A percentile compares a stretch with the other conserved stretches of the same genome.
These are phyloP conservation scores for Penicillium occitanis DNA, from an alignment of 2,329 filamentous ascomycete species.

Conservation along the genomic window DNA sequence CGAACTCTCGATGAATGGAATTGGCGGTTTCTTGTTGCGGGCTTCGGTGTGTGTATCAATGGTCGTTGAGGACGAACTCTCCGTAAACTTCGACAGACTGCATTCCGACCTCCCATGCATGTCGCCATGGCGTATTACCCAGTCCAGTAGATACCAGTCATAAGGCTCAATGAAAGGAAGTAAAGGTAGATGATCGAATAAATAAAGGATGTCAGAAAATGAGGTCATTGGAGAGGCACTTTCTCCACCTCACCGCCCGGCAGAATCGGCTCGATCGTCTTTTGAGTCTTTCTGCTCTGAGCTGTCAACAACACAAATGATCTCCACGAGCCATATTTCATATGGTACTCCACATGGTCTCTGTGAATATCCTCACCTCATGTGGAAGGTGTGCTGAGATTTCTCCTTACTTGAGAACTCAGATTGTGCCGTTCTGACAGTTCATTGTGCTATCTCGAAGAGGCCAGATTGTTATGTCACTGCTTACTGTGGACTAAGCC, in stretches of 20 bases:
- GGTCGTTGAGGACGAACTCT: conserved; percentile 25
- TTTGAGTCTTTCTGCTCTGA: background rate
- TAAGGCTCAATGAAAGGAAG: background rate
- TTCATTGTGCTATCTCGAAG: conserved; percentile 3
- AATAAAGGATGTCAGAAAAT: background rate
- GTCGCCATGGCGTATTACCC: conserved; percentile 11
- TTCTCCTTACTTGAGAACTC: background rate
- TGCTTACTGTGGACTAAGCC: background rate
- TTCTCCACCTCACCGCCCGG: conserved; percentile 16
- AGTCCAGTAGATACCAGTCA: background rate
- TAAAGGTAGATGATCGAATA: background rate
- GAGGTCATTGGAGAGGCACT: conserved; percentile 20
- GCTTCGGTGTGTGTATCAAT: conserved; percentile 8
- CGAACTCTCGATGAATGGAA: conserved; percentile 45
- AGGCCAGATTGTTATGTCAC: conserved; percentile 17
- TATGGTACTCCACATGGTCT: background rate
- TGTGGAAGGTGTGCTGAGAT: background rate
- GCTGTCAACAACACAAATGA: background rate
- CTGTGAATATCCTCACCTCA: background rate
- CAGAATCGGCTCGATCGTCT: conserved; percentile 12
- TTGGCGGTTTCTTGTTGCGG: conserved; percentile 10
- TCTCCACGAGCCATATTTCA: background rate
- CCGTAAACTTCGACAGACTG: conserved; percentile 25
- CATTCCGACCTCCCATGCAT: background rate
- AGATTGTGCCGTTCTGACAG: background rate